Evolutionary conservation across 345 rosid species (phyloP).

Genomic region (Tarenaya hassleriana): DNA sequence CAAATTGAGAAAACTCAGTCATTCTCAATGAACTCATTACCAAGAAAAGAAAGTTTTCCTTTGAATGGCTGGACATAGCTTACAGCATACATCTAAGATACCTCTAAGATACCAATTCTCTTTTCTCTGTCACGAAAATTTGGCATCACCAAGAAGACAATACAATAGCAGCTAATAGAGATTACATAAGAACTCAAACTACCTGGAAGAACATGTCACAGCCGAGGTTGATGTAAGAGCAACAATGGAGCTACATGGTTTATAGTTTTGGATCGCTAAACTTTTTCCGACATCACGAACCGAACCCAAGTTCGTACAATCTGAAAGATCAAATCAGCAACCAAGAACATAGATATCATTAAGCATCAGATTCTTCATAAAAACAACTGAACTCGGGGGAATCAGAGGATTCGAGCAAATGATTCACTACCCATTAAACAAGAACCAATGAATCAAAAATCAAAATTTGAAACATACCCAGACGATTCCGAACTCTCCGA

Average conservation of each 20-base stretch:
- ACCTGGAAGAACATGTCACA: conserved; percentile 43
- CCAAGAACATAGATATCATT: too few relatives aligned
- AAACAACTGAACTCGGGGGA: background rate
- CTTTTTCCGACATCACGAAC: conserved; percentile 30
- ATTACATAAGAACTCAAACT: background rate
- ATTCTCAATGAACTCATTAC: too few relatives aligned
- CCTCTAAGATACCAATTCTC: too few relatives aligned
- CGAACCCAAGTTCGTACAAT: conserved; percentile 30
- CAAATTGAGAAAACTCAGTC: too few relatives aligned
- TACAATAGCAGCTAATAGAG: too few relatives aligned
- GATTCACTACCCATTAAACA: conserved; percentile 15
- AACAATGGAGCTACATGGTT: conserved; percentile 27
- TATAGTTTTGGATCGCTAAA: conserved; percentile 31
- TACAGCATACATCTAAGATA: too few relatives aligned
- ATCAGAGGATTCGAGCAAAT: too few relatives aligned
- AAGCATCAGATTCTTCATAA: background rate
- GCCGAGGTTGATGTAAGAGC: conserved; percentile 31
- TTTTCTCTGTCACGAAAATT: background rate
- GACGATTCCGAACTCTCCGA: conserved; percentile 30
- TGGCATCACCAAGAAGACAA: too few relatives aligned
- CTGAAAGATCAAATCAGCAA: conserved; percentile 33
- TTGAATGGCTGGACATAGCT: too few relatives aligned
- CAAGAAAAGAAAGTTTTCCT: too few relatives aligned
- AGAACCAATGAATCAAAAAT: conserved; percentile 10
- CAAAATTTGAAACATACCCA: conserved; percentile 38